Percentiles rank a stretch among this genome's conserved stretches.
Conservation (phyloP, 2,329 filamentous ascomycete genomes). For the Pseudogymnoascus sp. region DNA sequence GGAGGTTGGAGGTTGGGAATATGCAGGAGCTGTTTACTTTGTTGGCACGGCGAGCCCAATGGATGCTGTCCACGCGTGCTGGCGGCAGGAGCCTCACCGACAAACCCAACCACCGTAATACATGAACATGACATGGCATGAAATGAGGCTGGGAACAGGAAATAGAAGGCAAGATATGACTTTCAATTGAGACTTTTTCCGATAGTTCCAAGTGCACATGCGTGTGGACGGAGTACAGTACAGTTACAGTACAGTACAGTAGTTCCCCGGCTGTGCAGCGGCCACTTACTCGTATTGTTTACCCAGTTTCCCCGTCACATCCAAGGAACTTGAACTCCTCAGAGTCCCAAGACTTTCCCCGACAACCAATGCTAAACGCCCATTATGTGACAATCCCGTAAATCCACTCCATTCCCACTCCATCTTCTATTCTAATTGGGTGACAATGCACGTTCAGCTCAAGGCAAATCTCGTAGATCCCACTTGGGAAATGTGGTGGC, state of each 20-base stretch:
- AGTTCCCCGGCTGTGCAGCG: neutral
- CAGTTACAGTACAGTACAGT: neutral
- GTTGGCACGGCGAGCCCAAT: neutral
- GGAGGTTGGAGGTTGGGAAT: neutral
- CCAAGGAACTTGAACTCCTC: neutral
- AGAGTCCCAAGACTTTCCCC: neutral
- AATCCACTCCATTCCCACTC: neutral
- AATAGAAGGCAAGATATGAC: neutral
- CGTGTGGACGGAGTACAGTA: neutral
- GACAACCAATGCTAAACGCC: slow-evolving; percentile 5
- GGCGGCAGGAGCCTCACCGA: slow-evolving; percentile 7
- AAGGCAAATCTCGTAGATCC: neutral
- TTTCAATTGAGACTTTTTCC: slow-evolving; percentile 1
- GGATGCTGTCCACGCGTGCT: slow-evolving; percentile 1
- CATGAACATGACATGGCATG: neutral
- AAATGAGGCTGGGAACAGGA: slow-evolving; percentile 1
- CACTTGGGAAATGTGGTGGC: slow-evolving; percentile 4
- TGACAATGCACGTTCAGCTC: neutral
- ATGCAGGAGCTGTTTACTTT: slow-evolving; percentile 8
- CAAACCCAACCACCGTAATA: slow-evolving; percentile 2
- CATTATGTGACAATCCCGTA: slow-evolving; percentile 8
- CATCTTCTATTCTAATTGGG: neutral
- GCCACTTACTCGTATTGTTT: neutral
- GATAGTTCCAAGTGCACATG: neutral
- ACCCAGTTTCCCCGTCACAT: neutral